Evolutionary conservation across 75 land plant species (phyloP), one percentile per base, ranked within the genome.

Genomic region (Selaginella moellendorffii): DNA sequence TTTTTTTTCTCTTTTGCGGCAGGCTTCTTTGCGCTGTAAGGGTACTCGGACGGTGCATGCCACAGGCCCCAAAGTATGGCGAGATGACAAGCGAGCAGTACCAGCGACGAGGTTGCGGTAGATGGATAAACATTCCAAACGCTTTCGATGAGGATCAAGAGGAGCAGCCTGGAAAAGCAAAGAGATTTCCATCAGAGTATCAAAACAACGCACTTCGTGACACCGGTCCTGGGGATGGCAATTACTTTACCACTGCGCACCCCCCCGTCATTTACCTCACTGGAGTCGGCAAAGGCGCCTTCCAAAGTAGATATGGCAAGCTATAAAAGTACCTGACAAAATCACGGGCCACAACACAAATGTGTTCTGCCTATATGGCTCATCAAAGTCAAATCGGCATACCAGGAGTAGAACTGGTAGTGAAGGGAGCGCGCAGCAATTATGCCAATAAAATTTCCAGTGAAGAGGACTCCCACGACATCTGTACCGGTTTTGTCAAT

Each of bases 351-450:
- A 25, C 2, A 14, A 24, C 18, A 65, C 24, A 20, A 65, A 19
- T 12, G 53, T 61, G 26, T 24, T 17, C n/a, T n/a, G n/a, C n/a
- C n/a, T n/a, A n/a, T n/a, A n/a, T n/a, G n/a, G n/a, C 14, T 24
- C 36, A 54, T 17, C 0, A 5, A 24, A 65, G 19, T 24, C 24
- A n/a, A n/a, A 52, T 1, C 63, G 26, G 56, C 84, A 74, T 65
- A 90, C 97, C 97, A 91, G 0, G 88, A 87, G 71, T 91, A 91
- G 71, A 91, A 91, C 53, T 91, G 97, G 61, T 91, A 91, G 61
- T 91, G 97, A 30, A 91, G 70, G 26, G 97, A 87, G 14, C 97
- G 77, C 29, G 97, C 97, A 68, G 76, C 84, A 24, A 87, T 59
- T 21, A 87, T 76, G 28, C 97, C 97, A 68, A 91, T 91, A 70